Evolutionary conservation across 163 green algal genomes (phyloP), one percentile per base, ranked within the genome.

Genomic region (Scenedesmus sp.): DNA sequence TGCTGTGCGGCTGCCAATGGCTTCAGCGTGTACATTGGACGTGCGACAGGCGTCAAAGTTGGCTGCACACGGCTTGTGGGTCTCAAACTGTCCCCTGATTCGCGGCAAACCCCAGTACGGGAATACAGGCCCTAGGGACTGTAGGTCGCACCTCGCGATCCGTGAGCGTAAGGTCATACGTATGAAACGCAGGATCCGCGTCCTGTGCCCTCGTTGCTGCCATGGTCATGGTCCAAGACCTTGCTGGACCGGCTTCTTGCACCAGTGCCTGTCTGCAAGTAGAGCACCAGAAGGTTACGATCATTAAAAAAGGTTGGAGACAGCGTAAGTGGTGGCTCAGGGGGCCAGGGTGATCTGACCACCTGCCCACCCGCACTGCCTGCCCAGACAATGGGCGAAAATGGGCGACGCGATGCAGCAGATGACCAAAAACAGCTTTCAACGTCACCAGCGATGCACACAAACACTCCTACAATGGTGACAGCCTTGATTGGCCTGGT

Each of bases 111-210:
- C 70, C 70, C 70, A 79, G 70, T 79, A 5, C 52, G 23, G 5
- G 12, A 52, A 16, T 4, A 13, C 2, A 5, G 20, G 70, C 6
- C 23, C 23, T 23, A 79, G 6, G 23, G 70, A 6, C 2, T 62
- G 2, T 3, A 7, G 8, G 46, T 20, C 20, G 76, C 46, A 88
- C 83, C 86, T 86, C 81, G 13, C 81, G 86, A 83, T 90, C 86
- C 2, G 66, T 90, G 3, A 90, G 54, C 1, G 86, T 90, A 23
- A 90, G 10, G 15, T 90, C 86, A 46, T 82, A 89, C 15, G 85
- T 82, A 66, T 89, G 85, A n/a, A 89, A 82, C 2, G 62, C 20
- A 26, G 46, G 85, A 54, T 82, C 85, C 70, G 70, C 23, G 4
- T 79, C 70, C 70, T 79, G 70, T 12, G 70, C 23, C 23, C 23